Evolutionary conservation across 148 eudicot species (phyloP).

Genomic region (Pouteria glomerata): DNA sequence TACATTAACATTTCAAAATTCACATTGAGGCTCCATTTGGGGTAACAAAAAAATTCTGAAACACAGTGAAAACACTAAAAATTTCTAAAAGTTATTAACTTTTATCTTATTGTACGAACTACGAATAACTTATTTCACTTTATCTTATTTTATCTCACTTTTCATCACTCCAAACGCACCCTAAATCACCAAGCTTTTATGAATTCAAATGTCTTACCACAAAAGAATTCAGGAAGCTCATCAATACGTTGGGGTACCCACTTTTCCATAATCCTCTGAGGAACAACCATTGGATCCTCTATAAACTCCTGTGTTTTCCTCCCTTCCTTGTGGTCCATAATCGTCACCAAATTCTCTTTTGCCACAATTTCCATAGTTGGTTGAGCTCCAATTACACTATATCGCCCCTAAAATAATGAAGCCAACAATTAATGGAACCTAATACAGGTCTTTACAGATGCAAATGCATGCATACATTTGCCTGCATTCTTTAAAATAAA

Average conservation of each 20-base stretch:
- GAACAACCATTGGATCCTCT: conserved; percentile 91
- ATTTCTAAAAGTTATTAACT: no score
- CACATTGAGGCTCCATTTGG: no score
- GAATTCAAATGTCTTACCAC: conserved; percentile 67
- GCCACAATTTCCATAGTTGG: conserved; percentile 97
- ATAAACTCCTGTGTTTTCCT: conserved; percentile 56
- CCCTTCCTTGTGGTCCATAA: conserved; percentile 80
- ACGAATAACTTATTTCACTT: no score
- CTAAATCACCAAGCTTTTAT: no score
- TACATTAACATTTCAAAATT: background rate
- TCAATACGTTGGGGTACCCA: conserved; percentile 91
- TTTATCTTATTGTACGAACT: no score
- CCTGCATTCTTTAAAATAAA: no score
- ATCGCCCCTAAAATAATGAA: conserved; percentile 66
- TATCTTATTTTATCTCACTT: no score
- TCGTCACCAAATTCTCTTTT: conserved; percentile 78
- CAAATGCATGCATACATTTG: background rate
- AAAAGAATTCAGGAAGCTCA: conserved; percentile 95
- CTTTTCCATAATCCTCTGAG: conserved; percentile 83
- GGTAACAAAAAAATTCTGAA: no score
- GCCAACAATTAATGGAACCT: conserved; percentile 6
- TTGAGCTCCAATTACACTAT: conserved; percentile 96
- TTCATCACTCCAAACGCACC: no score
- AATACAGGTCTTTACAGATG: background rate
- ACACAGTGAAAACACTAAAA: no score